phyloP scores from a whole-genome alignment of 257 asterid genomes.

The Rhazya stricta region DNA sequence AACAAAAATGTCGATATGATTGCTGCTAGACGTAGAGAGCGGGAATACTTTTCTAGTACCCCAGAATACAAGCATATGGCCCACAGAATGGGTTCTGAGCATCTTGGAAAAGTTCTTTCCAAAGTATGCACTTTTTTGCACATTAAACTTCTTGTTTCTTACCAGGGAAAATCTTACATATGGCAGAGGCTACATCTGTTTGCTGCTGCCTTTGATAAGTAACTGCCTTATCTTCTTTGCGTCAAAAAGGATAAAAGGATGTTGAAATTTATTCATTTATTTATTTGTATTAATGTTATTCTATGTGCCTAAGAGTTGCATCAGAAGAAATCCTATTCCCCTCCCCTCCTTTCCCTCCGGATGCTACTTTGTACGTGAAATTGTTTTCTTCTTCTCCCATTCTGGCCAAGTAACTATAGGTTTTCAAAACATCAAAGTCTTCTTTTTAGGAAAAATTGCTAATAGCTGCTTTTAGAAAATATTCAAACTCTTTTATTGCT shows the following conservation, averaged over 20 bases:
- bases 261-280: background rate
- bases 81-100: conserved; percentile 90
- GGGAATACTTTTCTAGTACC: conserved; percentile 85
- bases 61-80: conserved; percentile 89
- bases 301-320: background rate
- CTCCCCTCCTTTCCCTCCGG: too few species aligned
- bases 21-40: conserved; percentile 92
- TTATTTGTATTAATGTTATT: background rate
- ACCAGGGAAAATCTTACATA: background rate
- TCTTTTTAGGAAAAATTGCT: background rate
- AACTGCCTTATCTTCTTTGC: background rate
- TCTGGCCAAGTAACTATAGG: background rate
- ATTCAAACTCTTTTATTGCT: background rate
- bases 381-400: background rate
- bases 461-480: background rate
- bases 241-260: background rate
- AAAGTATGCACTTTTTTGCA: conserved; percentile 46
- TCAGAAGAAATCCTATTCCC: background rate
- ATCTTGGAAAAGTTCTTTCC: conserved; percentile 91
- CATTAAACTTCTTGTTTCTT: background rate
- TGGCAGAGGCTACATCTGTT: background rate
- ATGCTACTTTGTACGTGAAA: background rate
- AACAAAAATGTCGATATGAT: conserved; percentile 95
- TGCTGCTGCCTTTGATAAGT: background rate
- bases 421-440: background rate